Evolutionary conservation across 192 early-diverging fungal genomes (phyloP).

Genomic region (Gamsiella multidivaricata): DNA sequence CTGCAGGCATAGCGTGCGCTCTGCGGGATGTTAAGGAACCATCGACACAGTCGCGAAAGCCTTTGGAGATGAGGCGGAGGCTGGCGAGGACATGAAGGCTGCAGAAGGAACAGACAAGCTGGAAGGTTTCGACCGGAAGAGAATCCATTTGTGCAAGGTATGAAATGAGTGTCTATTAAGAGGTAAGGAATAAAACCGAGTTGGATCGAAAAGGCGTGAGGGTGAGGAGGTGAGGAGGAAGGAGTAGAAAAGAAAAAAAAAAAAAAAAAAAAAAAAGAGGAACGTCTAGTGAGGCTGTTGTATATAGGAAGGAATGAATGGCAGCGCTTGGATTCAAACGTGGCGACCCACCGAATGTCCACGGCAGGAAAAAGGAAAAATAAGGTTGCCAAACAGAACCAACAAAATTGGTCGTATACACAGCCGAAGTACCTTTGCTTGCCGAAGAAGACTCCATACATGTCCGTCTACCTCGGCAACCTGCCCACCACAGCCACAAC

Average conservation of each 20-base stretch:
- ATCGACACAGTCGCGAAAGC: constrained; percentile 32
- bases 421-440: too few species aligned
- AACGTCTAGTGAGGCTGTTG: too few species aligned
- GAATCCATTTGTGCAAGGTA: constrained; percentile 19
- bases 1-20: constrained; percentile 5
- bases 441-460: too few species aligned
- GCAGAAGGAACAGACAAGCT: constrained; percentile 38
- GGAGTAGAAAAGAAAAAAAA: not conserved
- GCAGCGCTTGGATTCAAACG: too few species aligned
- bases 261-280: too few species aligned
- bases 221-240: not conserved
- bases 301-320: too few species aligned
- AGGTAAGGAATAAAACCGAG: not conserved
- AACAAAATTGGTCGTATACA: too few species aligned
- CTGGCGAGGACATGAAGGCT: constrained; percentile 25
- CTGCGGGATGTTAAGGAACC: constrained; percentile 36
- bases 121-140: constrained; percentile 34
- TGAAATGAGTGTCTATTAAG: not conserved
- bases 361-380: too few species aligned
- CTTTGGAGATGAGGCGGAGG: constrained; percentile 34
- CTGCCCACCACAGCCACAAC: too few species aligned
- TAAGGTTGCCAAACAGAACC: too few species aligned
- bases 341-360: too few species aligned
- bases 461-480: too few species aligned
- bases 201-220: not conserved